phyloP scores from a whole-genome alignment of 2,329 filamentous ascomycete species.

The Claviceps digitariae region DNA sequence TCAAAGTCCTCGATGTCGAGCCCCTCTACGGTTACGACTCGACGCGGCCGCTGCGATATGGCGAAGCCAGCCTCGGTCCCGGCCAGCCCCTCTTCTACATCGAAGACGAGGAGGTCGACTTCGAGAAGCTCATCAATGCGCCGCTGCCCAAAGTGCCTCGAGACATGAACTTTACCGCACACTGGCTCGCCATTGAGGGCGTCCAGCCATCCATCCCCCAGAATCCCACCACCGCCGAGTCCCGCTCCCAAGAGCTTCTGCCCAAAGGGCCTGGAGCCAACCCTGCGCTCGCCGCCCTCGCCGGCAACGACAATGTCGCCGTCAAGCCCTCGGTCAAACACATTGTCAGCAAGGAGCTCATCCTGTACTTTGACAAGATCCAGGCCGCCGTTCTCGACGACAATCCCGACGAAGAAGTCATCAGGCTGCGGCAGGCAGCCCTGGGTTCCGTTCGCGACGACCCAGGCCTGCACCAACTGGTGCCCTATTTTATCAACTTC shows the following conservation, averaged over 20 bases:
- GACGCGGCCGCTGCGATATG: constrained; percentile 75
- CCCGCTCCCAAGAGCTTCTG: constrained; percentile 69
- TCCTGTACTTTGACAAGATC: constrained; percentile 94
- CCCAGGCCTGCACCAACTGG: constrained; percentile 84
- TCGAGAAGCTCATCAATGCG: constrained; percentile 97
- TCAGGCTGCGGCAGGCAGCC: constrained; percentile 64
- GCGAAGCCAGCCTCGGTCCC: constrained; percentile 84
- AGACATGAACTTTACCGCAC: constrained; percentile 78
- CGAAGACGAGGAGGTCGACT: constrained; percentile 96
- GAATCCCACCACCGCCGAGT: constrained; percentile 80
- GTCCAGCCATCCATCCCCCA: constrained; percentile 94
- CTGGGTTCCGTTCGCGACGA: constrained; percentile 77
- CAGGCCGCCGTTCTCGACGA: constrained; percentile 81
- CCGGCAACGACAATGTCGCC: constrained; percentile 69
- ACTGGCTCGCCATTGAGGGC: constrained; percentile 96
- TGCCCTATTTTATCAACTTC: constrained; percentile 94
- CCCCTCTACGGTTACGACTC: constrained; percentile 95
- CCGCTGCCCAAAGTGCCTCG: constrained; percentile 87
- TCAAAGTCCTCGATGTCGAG: constrained; percentile 81
- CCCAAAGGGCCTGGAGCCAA: constrained; percentile 86
- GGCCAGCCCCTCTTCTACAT: constrained; percentile 95
- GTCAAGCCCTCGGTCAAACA: constrained; percentile 92
- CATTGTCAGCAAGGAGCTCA: constrained; percentile 87
- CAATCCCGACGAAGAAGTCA: constrained; percentile 63
- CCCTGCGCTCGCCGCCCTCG: constrained; percentile 64